Evolutionary conservation across 257 asterid species (phyloP).

Genomic region (Lycium barbarum): DNA sequence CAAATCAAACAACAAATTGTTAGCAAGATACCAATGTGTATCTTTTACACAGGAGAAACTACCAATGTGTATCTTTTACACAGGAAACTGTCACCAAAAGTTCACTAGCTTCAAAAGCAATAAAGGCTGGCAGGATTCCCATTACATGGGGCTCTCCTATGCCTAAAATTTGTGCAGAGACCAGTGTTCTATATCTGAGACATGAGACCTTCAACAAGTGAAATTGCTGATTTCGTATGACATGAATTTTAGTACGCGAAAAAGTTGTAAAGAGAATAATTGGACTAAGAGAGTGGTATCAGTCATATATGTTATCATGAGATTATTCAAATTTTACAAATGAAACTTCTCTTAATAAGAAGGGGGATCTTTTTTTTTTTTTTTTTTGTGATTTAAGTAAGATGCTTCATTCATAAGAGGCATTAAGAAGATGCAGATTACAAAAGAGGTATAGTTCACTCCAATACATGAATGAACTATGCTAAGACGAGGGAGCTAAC

Average conservation of each 20-base stretch:
- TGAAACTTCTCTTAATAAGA: slow-evolving; percentile 11
- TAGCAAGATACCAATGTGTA: background rate
- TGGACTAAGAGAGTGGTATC: background rate
- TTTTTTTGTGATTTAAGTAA: background rate
- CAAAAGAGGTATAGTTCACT: no score
- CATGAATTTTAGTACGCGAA: background rate
- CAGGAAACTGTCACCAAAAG: background rate
- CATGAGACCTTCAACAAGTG: slow-evolving; percentile 16
- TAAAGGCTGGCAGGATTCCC: background rate
- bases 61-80: slow-evolving; percentile 24
- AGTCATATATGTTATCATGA: background rate
- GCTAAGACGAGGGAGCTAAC: no score
- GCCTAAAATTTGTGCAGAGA: slow-evolving; percentile 11
- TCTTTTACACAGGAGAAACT: slow-evolving; percentile 22
- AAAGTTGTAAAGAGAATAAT: slow-evolving; percentile 24
- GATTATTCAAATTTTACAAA: background rate
- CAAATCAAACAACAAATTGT: background rate
- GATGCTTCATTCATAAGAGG: no score
- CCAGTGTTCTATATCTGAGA: slow-evolving; percentile 17
- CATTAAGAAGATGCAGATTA: no score
- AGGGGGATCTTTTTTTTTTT: background rate
- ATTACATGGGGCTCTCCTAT: slow-evolving; percentile 15
- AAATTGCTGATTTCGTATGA: background rate
- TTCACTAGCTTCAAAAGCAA: background rate
- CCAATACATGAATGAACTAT: no score